Percentiles rank a stretch among this genome's conserved stretches.
These are phyloP conservation scores for Chlorokybus atmophyticus DNA, from an alignment of 139 green algal genomes.

Conservation along the genomic window DNA sequence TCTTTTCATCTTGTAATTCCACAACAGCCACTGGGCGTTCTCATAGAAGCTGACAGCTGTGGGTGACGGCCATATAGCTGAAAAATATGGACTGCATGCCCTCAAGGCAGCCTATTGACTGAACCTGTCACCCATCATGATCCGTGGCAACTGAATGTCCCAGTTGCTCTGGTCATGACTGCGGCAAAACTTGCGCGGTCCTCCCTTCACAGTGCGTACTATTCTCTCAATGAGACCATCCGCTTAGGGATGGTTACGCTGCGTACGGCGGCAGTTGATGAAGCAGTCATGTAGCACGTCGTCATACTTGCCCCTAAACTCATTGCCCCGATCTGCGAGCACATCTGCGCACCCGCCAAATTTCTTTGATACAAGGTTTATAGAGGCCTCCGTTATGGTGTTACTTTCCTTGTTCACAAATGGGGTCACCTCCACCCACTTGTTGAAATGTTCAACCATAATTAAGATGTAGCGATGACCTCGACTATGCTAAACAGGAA, in stretches of 20 bases:
- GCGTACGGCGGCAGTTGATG: too few species aligned
- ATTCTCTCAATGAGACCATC: neutral
- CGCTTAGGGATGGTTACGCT: neutral
- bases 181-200: too few species aligned
- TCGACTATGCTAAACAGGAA: too few species aligned
- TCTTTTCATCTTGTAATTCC: neutral
- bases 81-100: neutral
- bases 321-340: neutral
- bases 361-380: too few species aligned
- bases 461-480: neutral
- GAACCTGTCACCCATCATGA: neutral
- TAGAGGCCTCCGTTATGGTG: too few species aligned
- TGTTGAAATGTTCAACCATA: constrained; percentile 6
- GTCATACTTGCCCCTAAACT: neutral
- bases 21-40: neutral
- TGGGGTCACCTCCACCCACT: neutral
- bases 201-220: too few species aligned
- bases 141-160: neutral
- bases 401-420: neutral
- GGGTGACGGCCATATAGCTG: neutral
- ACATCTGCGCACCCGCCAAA: too few species aligned
- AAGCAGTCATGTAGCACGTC: neutral
- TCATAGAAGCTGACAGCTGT: neutral
- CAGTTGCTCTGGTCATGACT: neutral
- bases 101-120: neutral